Evolutionary conservation across 2,329 filamentous ascomycete genomes (phyloP).

Genomic region (Phyllosticta capitalensis): DNA sequence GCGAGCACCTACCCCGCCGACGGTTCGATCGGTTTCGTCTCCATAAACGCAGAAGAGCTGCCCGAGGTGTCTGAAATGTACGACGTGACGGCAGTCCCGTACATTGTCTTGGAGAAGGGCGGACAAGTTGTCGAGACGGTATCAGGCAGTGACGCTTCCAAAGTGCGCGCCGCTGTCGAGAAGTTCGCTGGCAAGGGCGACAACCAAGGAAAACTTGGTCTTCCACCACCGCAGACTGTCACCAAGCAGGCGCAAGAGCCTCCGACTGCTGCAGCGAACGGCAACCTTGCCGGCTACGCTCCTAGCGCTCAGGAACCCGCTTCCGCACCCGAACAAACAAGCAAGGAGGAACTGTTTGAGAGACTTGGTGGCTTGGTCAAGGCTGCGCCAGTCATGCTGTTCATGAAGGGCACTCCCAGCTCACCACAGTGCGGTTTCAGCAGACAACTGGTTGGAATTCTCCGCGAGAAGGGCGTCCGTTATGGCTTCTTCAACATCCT

Average conservation of each 20-base stretch:
- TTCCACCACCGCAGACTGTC: constrained; percentile 34
- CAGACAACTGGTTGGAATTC: constrained; percentile 72
- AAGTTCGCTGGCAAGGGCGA: constrained; percentile 53
- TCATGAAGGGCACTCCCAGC: constrained; percentile 94
- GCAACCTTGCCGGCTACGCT: constrained; percentile 36
- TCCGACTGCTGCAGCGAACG: constrained; percentile 20
- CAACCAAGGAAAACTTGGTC: constrained; percentile 25
- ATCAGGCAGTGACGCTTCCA: constrained; percentile 79
- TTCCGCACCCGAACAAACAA: constrained; percentile 39
- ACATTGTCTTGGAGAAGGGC: constrained; percentile 71
- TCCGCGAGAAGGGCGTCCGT: constrained; percentile 83
- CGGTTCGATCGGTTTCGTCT: constrained; percentile 68
- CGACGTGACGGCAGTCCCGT: constrained; percentile 90
- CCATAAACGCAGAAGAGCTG: constrained; percentile 88
- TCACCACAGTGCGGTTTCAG: constrained; percentile 89
- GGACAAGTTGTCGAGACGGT: constrained; percentile 73
- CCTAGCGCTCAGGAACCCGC: constrained; percentile 33
- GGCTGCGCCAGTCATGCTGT: constrained; percentile 94
- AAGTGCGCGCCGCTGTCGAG: constrained; percentile 79
- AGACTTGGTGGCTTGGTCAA: constrained; percentile 78
- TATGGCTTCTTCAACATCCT: constrained; percentile 99
- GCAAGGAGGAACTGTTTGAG: constrained; percentile 77
- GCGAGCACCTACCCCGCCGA: constrained; percentile 72
- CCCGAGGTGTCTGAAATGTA: constrained; percentile 86
- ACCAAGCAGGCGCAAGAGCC: constrained; percentile 34